Base-by-base conservation (phyloP, 805 yeast species). In the Wickerhamomyces strasburgensis region DNA sequence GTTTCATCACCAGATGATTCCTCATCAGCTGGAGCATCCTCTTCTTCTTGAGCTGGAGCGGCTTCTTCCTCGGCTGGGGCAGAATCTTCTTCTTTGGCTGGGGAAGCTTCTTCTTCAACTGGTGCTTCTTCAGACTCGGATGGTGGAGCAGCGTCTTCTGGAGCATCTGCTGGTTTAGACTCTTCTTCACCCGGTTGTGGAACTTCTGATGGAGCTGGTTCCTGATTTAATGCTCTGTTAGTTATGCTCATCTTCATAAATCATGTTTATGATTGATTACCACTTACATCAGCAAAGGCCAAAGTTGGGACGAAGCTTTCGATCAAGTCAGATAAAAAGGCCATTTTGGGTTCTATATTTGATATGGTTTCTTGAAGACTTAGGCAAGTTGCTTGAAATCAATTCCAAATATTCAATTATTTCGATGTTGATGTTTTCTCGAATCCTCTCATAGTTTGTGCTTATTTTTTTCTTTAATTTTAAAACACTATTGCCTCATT, bases 261-360 rank as follows among this genome's bases (percentile, higher is more conserved):
- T n/a, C n/a, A n/a, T n/a, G n/a, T n/a, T n/a, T n/a, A n/a, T n/a
- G n/a, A n/a, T n/a, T n/a, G n/a, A n/a, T n/a, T n/a, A n/a, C n/a
- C 14, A 43, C 48, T 6, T 34, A 44, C 48, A 38, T 84, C 95
- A 53, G 95, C 96, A 65, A 73, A 78, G 30, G 94, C 95, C 44
- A 72, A 71, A 50, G 83, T 72, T 58, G 96, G 95, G 50, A 78
- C 69, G 48, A 84, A 70, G 39, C 81, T 72, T 61, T 86, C 95
- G 65, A 84, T 78, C 59, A 87, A 35, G 8, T 37, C 46, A 5
- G 42, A 31, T 18, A 46, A 31, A 39, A 46, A 43, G 23, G 47
- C 28, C 49, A 46, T 46, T 24, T 13, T 40, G 11, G 24, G 11
- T n/a, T n/a, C n/a, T n/a, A n/a, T n/a, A n/a, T n/a, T n/a, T n/a